These are phyloP conservation scores for Venturia nashicola DNA, from an alignment of 2,329 filamentous ascomycete species.

Conservation along the genomic window DNA sequence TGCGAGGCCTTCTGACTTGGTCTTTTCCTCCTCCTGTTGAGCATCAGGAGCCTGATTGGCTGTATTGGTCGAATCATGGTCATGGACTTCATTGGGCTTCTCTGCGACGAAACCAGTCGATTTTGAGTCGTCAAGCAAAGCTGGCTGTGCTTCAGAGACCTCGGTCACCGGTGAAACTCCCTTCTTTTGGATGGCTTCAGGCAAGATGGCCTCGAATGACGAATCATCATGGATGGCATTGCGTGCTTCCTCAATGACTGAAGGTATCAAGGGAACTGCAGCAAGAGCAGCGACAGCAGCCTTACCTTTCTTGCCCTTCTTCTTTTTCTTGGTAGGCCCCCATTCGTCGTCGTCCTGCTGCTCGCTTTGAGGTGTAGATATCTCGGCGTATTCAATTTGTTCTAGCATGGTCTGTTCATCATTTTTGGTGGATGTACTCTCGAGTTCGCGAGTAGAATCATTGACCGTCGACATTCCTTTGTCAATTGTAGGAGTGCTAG, in stretches of 20 bases:
- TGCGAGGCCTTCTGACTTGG: neutral
- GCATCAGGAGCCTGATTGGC: neutral
- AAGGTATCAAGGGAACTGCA: neutral
- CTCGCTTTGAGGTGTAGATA: neutral
- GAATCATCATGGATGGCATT: neutral
- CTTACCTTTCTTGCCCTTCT: slow-evolving; percentile 36
- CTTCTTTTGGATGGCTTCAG: neutral
- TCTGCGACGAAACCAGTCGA: neutral
- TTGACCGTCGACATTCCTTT: neutral
- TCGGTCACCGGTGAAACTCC: neutral
- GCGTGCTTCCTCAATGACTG: neutral
- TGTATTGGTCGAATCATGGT: neutral
- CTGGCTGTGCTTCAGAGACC: neutral
- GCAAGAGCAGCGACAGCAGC: neutral
- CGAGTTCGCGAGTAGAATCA: neutral
- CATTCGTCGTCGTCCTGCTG: neutral
- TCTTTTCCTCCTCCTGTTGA: neutral
- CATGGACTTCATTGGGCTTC: neutral
- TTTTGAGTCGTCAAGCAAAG: neutral
- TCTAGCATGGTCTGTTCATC: neutral
- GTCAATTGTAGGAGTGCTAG: neutral
- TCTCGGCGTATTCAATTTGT: neutral
- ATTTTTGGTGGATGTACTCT: neutral
- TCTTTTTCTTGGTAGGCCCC: slow-evolving; percentile 20
- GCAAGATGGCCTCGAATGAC: neutral